A percentile compares a stretch with the other conserved stretches of the same genome.
These are phyloP conservation scores for Wallacemonas sp. DNA, from an alignment of 208 protist genomes.

Conservation along the genomic window DNA sequence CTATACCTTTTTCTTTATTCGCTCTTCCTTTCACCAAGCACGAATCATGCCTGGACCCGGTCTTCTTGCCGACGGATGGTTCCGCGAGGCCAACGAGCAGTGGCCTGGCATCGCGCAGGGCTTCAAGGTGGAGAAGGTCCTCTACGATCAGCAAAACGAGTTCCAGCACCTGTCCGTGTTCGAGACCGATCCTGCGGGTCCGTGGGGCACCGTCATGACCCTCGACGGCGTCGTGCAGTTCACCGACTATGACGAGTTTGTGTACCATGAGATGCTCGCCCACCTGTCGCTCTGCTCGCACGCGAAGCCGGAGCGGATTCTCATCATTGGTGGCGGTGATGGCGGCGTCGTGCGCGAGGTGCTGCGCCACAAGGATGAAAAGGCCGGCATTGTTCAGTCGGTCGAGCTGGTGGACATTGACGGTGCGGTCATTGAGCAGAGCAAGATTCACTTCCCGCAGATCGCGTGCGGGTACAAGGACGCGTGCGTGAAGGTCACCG, in stretches of 20 bases:
- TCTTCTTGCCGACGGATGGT: slow-evolving; percentile 86
- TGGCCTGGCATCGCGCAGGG: slow-evolving; percentile 91
- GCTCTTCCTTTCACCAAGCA: neutral
- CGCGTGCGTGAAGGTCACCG: slow-evolving; percentile 64
- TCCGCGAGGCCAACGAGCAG: slow-evolving; percentile 85
- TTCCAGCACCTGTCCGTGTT: slow-evolving; percentile 92
- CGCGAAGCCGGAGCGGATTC: slow-evolving; percentile 88
- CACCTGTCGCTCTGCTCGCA: slow-evolving; percentile 94
- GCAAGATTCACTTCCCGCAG: slow-evolving; percentile 85
- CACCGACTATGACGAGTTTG: slow-evolving; percentile 98
- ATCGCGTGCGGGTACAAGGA: slow-evolving; percentile 75
- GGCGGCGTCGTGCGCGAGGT: slow-evolving; percentile 97
- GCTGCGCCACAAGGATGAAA: slow-evolving; percentile 84
- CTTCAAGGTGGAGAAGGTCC: slow-evolving; percentile 87
- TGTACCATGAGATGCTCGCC: slow-evolving; percentile 99
- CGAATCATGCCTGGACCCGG: slow-evolving; percentile 64
- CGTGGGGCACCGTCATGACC: slow-evolving; percentile 96
- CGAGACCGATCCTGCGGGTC: slow-evolving; percentile 75
- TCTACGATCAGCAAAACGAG: slow-evolving; percentile 79
- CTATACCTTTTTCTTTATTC: neutral
- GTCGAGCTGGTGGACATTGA: slow-evolving; percentile 98
- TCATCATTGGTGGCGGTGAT: slow-evolving; percentile 98
- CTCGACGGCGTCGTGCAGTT: slow-evolving; percentile 97
- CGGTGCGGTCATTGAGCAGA: slow-evolving; percentile 82
- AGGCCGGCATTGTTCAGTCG: slow-evolving; percentile 70